A percentile compares a stretch with the other conserved stretches of the same genome.
Evolutionary conservation across 2,329 filamentous ascomycete species (phyloP).

Genomic region (Helotiales sp.): DNA sequence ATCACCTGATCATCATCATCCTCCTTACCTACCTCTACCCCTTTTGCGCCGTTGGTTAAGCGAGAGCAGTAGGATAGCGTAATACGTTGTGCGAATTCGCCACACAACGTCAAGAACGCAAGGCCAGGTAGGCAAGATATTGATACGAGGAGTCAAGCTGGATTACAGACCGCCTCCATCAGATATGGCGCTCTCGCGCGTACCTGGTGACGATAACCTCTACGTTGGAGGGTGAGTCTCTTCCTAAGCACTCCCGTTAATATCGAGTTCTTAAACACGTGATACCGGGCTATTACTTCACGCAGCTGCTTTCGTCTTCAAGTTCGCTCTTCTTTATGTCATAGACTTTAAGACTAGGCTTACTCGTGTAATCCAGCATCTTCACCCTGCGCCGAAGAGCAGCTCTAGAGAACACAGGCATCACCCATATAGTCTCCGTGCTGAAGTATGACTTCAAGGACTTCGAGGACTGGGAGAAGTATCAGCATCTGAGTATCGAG

Average conservation of each 20-base stretch:
- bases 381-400: slow-evolving; percentile 75
- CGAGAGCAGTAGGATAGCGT: too few relatives aligned
- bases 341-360: background rate
- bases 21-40: background rate
- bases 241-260: slow-evolving; percentile 5
- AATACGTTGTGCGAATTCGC: too few relatives aligned
- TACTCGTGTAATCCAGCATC: slow-evolving; percentile 53
- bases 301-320: background rate
- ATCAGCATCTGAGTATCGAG: slow-evolving; percentile 75
- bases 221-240: slow-evolving; percentile 74
- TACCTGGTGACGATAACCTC: slow-evolving; percentile 69
- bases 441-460: slow-evolving; percentile 60
- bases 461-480: slow-evolving; percentile 58
- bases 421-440: slow-evolving; percentile 91
- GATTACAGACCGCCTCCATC: slow-evolving; percentile 25
- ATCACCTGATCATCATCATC: slow-evolving; percentile 6
- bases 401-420: slow-evolving; percentile 68
- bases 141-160: slow-evolving; percentile 13
- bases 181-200: slow-evolving; percentile 62
- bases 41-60: background rate
- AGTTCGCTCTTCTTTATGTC: background rate
- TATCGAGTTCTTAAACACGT: slow-evolving; percentile 33
- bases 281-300: slow-evolving; percentile 26
- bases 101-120: too few relatives aligned
- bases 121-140: background rate